These are phyloP conservation scores for Neltuma alba DNA, from an alignment of 306 rosid species.

Conservation along the genomic window DNA sequence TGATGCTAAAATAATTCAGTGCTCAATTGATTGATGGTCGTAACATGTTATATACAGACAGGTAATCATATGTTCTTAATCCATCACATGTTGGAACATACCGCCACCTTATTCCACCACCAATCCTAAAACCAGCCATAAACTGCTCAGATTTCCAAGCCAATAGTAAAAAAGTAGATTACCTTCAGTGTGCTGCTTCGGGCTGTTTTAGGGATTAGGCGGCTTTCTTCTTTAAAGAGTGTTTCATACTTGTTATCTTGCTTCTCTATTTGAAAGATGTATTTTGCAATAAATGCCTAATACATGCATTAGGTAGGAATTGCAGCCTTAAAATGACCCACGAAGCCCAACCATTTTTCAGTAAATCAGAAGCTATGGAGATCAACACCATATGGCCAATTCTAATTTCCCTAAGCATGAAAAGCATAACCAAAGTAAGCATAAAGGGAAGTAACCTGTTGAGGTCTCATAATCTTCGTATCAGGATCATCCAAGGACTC, in stretches of 20 bases:
- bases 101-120: neutral
- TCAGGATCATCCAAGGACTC: constrained; percentile 94
- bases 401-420: constrained; percentile 20
- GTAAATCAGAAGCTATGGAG: neutral
- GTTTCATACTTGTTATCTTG: neutral
- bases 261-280: neutral
- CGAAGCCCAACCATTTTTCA: constrained; percentile 12
- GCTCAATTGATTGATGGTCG: neutral
- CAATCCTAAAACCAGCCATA: neutral
- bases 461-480: constrained; percentile 94
- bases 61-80: neutral
- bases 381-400: neutral
- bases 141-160: neutral
- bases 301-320: neutral
- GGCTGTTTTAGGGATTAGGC: neutral
- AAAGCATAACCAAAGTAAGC: constrained; percentile 5
- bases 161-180: neutral
- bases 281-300: neutral
- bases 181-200: neutral
- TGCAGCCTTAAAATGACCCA: constrained; percentile 3
- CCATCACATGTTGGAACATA: neutral
- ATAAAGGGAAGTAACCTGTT: constrained; percentile 60
- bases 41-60: neutral
- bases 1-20: neutral
- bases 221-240: neutral